These are phyloP conservation scores for Maudiozyma barnettii DNA, from an alignment of 805 yeast species.

Conservation along the genomic window DNA sequence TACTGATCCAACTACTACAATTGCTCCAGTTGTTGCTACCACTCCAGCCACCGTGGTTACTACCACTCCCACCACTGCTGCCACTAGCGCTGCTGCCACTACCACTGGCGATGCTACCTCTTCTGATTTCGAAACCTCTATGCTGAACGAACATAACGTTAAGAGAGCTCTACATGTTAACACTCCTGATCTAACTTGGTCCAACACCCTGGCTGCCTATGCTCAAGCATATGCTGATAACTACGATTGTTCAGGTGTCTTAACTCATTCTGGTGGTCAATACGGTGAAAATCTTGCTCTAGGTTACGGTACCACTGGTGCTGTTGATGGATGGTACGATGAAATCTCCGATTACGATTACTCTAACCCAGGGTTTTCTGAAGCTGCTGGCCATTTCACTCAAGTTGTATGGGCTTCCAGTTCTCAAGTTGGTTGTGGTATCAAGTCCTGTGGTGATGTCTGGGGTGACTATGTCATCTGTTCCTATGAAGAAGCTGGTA, in stretches of 20 bases:
- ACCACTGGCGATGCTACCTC: conserved; percentile 6
- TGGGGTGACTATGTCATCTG: conserved; percentile 62
- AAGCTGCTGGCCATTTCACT: conserved; percentile 57
- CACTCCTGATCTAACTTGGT: conserved; percentile 39
- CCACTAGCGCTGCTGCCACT: conserved; percentile 7
- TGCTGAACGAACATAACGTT: conserved; percentile 40
- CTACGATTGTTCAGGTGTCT: conserved; percentile 46
- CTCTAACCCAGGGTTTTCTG: conserved; percentile 38
- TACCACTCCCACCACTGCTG: conserved; percentile 6
- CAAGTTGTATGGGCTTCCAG: conserved; percentile 64
- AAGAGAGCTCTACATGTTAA: conserved; percentile 33
- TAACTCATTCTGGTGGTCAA: conserved; percentile 45
- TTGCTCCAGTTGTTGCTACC: conserved; percentile 1
- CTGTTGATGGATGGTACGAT: conserved; percentile 65
- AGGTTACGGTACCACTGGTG: conserved; percentile 37
- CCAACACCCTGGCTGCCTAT: conserved; percentile 34
- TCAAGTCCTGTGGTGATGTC: conserved; percentile 44
- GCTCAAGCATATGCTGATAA: conserved; percentile 43
- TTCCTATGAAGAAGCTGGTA: conserved; percentile 69
- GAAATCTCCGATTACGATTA: conserved; percentile 52
- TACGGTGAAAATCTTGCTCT: conserved; percentile 75
- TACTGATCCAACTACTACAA: not conserved
- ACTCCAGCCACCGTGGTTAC: conserved; percentile 4
- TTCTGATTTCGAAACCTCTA: conserved; percentile 1
- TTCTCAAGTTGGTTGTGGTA: conserved; percentile 59